phyloP scores from a whole-genome alignment of 805 yeast genomes.

The Groenewaldozyma tartarivorans region DNA sequence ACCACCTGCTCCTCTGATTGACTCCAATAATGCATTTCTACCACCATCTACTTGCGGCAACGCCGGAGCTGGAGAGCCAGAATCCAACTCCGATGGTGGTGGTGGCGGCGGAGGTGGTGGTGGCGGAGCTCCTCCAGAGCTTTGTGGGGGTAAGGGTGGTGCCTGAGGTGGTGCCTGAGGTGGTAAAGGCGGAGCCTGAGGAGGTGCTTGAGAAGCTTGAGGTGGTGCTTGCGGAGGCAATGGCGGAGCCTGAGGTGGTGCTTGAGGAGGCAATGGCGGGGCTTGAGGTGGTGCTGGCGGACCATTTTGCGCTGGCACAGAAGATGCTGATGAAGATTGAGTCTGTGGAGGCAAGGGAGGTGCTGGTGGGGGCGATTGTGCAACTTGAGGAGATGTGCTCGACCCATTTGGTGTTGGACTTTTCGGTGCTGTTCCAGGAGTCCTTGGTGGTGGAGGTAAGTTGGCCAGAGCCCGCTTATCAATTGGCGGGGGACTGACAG shows the following conservation, averaged over 20 bases:
- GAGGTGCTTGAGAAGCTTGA: conserved; percentile 14
- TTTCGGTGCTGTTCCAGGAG: conserved; percentile 19
- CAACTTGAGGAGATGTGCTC: conserved; percentile 14
- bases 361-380: conserved; percentile 17
- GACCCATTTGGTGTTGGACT: conserved; percentile 7
- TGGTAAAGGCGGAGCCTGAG: conserved; percentile 19
- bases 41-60: conserved; percentile 41
- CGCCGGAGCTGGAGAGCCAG: conserved; percentile 28
- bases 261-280: conserved; percentile 24
- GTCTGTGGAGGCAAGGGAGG: conserved; percentile 24
- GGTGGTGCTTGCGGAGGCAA: conserved; percentile 30
- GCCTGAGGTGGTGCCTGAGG: conserved; percentile 20
- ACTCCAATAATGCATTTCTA: conserved; percentile 75
- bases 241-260: conserved; percentile 26
- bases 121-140: conserved; percentile 22
- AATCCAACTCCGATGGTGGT: conserved; percentile 25
- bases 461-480: no score
- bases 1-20: conserved; percentile 76
- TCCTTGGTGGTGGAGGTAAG: conserved; percentile 23
- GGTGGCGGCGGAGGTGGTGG: conserved; percentile 23
- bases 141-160: conserved; percentile 30
- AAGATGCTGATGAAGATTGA: conserved; percentile 17
- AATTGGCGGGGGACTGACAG: conserved; percentile 14
- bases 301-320: conserved; percentile 19
- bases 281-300: conserved; percentile 17